Conservation (phyloP, 345 rosid species). For the Dipteronia dyeriana region DNA sequence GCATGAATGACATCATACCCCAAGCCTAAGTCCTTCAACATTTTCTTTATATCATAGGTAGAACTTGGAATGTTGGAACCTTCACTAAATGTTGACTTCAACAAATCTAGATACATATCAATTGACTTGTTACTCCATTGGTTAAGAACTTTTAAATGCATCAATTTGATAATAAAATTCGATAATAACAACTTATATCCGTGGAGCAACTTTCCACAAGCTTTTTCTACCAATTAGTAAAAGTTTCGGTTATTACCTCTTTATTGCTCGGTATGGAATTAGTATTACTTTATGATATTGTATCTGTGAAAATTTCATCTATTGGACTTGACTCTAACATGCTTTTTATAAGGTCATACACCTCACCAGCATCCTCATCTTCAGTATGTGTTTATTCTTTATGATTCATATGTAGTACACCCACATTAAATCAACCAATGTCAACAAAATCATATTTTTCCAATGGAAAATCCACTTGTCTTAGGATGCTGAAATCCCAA, state of each 20-base stretch:
- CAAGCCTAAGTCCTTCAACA: neutral
- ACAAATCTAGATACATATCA: neutral
- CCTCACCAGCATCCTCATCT: neutral
- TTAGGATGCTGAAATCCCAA: neutral
- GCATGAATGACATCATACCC: neutral
- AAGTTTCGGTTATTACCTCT: neutral
- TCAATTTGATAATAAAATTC: neutral
- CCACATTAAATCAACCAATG: neutral
- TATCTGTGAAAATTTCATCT: too few species aligned
- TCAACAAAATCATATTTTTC: neutral
- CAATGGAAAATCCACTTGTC: neutral
- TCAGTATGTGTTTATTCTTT: neutral
- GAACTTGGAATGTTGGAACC: neutral
- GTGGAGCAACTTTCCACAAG: neutral
- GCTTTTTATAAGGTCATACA: neutral
- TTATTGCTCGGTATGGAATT: neutral
- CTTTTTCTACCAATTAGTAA: neutral
- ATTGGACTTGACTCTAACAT: neutral
- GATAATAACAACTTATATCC: neutral
- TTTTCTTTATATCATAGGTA: neutral
- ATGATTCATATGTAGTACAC: neutral
- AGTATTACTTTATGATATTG: neutral
- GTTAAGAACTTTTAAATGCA: neutral
- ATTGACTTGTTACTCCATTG: neutral
- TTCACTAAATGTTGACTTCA: neutral